Conservation (phyloP, 2,329 filamentous ascomycete genomes). For the Colletotrichum godetiae region DNA sequence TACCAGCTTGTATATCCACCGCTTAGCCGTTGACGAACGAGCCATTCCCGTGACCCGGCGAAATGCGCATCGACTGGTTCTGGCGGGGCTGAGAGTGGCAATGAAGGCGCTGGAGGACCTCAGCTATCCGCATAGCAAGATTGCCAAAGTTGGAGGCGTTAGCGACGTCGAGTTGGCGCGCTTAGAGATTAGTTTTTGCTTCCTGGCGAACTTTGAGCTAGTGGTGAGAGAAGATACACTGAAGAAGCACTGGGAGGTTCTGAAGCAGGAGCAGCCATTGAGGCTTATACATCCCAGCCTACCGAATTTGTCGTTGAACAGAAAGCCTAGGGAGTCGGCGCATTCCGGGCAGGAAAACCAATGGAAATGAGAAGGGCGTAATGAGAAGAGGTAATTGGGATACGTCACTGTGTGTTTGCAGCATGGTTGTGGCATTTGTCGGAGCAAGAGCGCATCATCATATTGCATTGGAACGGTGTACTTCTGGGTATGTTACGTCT, state of each 20-base stretch:
- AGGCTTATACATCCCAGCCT: constrained; percentile 34
- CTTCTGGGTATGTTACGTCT: constrained; percentile 7
- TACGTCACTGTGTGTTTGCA: neutral
- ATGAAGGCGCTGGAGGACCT: constrained; percentile 97
- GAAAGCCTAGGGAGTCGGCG: constrained; percentile 6
- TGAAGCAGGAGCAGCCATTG: constrained; percentile 42
- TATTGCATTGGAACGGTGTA: constrained; percentile 27
- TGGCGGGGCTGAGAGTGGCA: constrained; percentile 86
- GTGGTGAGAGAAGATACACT: constrained; percentile 58
- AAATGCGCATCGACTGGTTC: constrained; percentile 86
- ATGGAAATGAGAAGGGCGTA: neutral
- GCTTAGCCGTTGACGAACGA: constrained; percentile 80
- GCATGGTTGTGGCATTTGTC: neutral
- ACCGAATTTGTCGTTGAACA: constrained; percentile 43
- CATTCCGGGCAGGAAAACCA: constrained; percentile 18
- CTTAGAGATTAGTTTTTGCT: constrained; percentile 90
- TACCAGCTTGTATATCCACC: constrained; percentile 87
- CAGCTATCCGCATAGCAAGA: constrained; percentile 84
- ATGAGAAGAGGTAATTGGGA: neutral
- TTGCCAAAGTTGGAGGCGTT: constrained; percentile 90
- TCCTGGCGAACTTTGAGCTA: constrained; percentile 86
- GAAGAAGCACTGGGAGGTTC: constrained; percentile 46
- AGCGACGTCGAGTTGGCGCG: constrained; percentile 83
- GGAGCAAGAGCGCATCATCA: constrained; percentile 12
- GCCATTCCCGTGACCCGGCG: constrained; percentile 83